phyloP scores from a whole-genome alignment of 768 basidiomycete species.

The Mycena belliarum region DNA sequence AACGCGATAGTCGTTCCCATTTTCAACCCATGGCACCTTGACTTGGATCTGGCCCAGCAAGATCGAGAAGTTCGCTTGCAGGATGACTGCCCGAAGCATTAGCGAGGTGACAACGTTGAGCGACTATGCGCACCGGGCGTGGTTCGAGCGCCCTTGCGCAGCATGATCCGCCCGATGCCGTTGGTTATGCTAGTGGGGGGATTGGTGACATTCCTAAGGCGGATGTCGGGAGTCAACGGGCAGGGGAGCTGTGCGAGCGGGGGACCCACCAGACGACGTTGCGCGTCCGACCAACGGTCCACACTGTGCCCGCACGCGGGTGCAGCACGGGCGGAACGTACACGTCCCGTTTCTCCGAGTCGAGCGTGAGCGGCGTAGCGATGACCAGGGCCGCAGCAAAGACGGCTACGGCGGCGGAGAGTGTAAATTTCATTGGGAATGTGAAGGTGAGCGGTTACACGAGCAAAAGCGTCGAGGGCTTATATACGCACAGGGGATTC shows the following conservation, averaged over 20 bases:
- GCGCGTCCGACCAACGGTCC: conserved; percentile 18
- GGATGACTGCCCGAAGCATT: conserved; percentile 17
- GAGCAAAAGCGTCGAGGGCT: not conserved
- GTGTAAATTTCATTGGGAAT: conserved; percentile 17
- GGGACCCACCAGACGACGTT: conserved; percentile 23
- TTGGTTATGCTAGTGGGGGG: conserved; percentile 35
- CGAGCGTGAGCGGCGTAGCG: conserved; percentile 10
- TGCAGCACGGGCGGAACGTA: conserved; percentile 20
- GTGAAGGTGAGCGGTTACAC: not conserved
- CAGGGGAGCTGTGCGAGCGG: not conserved
- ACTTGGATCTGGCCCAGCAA: conserved; percentile 26
- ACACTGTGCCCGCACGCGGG: conserved; percentile 21
- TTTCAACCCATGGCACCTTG: conserved; percentile 29
- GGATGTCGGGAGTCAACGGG: not conserved
- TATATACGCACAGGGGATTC: too few relatives aligned
- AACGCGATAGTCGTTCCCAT: conserved; percentile 34
- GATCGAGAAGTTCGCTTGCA: conserved; percentile 33
- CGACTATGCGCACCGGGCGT: conserved; percentile 28
- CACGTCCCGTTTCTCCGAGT: conserved; percentile 22
- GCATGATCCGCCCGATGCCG: conserved; percentile 26
- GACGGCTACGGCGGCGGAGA: conserved; percentile 1
- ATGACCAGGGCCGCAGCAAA: conserved; percentile 6
- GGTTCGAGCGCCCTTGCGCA: conserved; percentile 26
- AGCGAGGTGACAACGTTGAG: not conserved
- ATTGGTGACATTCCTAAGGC: conserved; percentile 30